Base-by-base conservation (phyloP, 345 rosid genomes). In the Salix suchowensis region DNA sequence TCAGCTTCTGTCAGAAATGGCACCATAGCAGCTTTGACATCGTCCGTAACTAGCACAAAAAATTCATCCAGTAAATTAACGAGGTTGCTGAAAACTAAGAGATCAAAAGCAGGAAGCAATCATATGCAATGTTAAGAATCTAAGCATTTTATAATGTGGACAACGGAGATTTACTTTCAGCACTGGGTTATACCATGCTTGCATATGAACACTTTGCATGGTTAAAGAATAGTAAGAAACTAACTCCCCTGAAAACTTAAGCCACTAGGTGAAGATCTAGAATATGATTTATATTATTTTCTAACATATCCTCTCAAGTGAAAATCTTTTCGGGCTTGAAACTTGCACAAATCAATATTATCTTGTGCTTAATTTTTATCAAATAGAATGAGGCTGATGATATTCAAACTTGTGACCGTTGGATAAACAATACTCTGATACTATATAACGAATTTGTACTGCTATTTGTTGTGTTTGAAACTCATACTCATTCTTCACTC, bases 1-100 rank as follows among this genome's bases (percentile, higher is more conserved):
- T 87, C 94, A 30, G 81, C 70, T 65, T 87, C 93, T 8, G 79
- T 70, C 70, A 86, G 78, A 84, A 81, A 73, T 7, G 90, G 86
- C 67, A 80, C 75, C 0, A 78, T 30, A 54, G 78, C 87, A 21
- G 81, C 86, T 75, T 81, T 91, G 32, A 44, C 71, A 23, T 86
- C 88, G 69, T 84, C 89, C 71, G 70, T 80, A 39, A 66, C 91
- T 85, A 82, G 21, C 34, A 36, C 71, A 73, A 61, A 7, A 46
- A 61, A 60, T 3, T 7, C 18, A 8, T 50, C 30, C 7, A 11
- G 30, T 6, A 65, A 58, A 30, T 65, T 37, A 34, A 37, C 7
- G 11, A 74, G 28, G 62, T 30, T 30, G 37, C 11, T 64, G 8
- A 30, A 46, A 58, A 55, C 61, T n/a, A 23, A 8, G 61, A 21